phyloP scores from a whole-genome alignment of 2,329 filamentous ascomycete genomes.

The Blumeria hordei region DNA sequence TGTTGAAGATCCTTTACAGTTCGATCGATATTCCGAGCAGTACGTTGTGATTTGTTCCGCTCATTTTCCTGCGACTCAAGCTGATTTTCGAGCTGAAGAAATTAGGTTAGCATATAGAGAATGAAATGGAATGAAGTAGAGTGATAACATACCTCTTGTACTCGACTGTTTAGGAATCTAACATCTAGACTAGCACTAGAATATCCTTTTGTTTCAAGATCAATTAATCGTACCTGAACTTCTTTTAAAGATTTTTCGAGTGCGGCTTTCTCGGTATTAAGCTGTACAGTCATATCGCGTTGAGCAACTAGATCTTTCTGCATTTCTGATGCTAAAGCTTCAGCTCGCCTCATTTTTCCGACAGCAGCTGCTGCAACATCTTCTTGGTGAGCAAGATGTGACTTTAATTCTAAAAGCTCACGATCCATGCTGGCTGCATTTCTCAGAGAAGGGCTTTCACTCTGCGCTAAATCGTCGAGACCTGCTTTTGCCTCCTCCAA shows the following conservation, averaged over 20 bases:
- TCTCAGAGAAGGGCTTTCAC: conserved; percentile 67
- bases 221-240: conserved; percentile 67
- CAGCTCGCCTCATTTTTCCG: conserved; percentile 89
- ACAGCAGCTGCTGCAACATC: conserved; percentile 79
- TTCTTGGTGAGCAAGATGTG: conserved; percentile 72
- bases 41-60: conserved; percentile 60
- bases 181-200: conserved; percentile 87
- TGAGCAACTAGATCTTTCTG: conserved; percentile 81
- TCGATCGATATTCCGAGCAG: conserved; percentile 77
- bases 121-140: conserved; percentile 1
- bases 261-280: conserved; percentile 74
- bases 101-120: conserved; percentile 8
- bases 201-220: conserved; percentile 92
- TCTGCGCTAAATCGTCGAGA: conserved; percentile 66
- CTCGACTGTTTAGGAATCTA: conserved; percentile 76
- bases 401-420: conserved; percentile 73
- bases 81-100: conserved; percentile 54
- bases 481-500: conserved; percentile 71
- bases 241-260: conserved; percentile 83
- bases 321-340: conserved; percentile 65
- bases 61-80: conserved; percentile 64
- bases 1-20: conserved; percentile 79
- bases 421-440: conserved; percentile 76
- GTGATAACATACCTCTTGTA: conserved; percentile 56
- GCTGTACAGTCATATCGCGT: conserved; percentile 53